Conservation (phyloP, 306 rosid genomes). For the Dryas drummondii region DNA sequence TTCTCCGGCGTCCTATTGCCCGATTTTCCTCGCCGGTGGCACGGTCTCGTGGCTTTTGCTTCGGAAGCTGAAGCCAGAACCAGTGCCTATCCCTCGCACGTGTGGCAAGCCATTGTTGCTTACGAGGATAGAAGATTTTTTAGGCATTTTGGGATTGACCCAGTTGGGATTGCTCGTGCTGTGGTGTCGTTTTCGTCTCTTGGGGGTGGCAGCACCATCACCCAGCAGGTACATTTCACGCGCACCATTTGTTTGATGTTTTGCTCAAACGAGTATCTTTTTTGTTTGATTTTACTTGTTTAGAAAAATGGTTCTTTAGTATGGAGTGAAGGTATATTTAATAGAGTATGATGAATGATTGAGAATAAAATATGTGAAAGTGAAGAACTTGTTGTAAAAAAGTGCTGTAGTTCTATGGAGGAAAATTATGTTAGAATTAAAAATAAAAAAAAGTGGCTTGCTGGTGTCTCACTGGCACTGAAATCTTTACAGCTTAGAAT, state of each 20-base stretch:
- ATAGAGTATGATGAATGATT: not conserved
- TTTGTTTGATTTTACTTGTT: not conserved
- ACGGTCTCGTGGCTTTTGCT: constrained; percentile 8
- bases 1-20: constrained; percentile 28
- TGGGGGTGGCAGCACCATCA: constrained; percentile 40
- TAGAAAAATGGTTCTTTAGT: not conserved
- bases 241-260: constrained; percentile 22
- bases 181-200: constrained; percentile 27
- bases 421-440: constrained; percentile 10
- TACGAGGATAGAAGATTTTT: constrained; percentile 32
- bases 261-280: constrained; percentile 7
- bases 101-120: constrained; percentile 28
- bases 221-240: constrained; percentile 25
- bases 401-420: not conserved
- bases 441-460: not conserved
- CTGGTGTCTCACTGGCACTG: constrained; percentile 29
- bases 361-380: not conserved
- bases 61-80: constrained; percentile 29
- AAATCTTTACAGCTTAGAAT: constrained; percentile 19
- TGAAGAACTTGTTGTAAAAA: not conserved
- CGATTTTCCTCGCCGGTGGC: constrained; percentile 29
- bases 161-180: constrained; percentile 26
- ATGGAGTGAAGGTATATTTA: not conserved
- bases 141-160: constrained; percentile 33
- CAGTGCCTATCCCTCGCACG: constrained; percentile 26